These are phyloP conservation scores for Ceratocystis harringtonii DNA, from an alignment of 2,329 filamentous ascomycete species.

Conservation along the genomic window DNA sequence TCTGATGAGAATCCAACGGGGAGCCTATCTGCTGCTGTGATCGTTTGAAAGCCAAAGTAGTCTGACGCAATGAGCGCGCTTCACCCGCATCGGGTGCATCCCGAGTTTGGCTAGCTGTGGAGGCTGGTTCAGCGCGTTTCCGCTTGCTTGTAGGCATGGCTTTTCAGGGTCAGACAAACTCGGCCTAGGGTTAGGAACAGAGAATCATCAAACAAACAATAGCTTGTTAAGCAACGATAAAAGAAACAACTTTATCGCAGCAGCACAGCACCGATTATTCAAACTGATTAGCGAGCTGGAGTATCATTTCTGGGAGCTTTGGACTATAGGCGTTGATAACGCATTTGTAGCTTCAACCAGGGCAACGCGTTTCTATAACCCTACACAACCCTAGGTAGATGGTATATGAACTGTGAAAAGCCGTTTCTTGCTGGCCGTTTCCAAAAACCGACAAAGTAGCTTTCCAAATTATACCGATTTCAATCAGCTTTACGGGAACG, in stretches of 20 bases:
- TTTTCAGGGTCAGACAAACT: not conserved
- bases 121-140: constrained; percentile 1
- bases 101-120: not conserved
- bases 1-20: not conserved
- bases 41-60: constrained; percentile 10
- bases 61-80: constrained; percentile 7
- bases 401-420: too few species aligned
- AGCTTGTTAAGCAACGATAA: not conserved
- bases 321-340: not conserved
- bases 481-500: too few species aligned
- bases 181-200: not conserved
- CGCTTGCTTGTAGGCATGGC: constrained; percentile 4
- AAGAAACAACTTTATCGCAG: not conserved
- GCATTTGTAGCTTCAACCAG: not conserved
- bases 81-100: not conserved
- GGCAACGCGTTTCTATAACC: constrained; percentile 3
- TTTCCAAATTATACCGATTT: too few species aligned
- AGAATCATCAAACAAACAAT: not conserved
- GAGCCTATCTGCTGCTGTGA: not conserved
- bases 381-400: not conserved
- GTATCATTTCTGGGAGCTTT: too few species aligned
- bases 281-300: too few species aligned
- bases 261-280: too few species aligned
- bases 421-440: too few species aligned
- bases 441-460: too few species aligned